Evolutionary conservation across 2,329 filamentous ascomycete species (phyloP), one percentile per base, ranked within the genome.

Genomic region (Cercospora citrullina): DNA sequence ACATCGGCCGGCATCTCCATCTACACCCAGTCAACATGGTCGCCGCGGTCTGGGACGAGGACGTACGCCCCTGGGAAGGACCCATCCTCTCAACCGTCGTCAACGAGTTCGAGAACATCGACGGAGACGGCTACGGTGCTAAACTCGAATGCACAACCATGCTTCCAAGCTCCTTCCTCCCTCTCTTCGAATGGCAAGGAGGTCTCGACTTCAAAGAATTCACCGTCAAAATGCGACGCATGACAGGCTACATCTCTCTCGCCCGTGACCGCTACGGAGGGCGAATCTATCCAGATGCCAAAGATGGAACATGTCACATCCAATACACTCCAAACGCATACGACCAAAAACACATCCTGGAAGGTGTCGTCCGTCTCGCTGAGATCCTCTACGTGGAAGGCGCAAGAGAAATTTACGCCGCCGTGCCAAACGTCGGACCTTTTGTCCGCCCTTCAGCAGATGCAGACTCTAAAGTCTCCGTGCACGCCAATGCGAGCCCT

Each of bases 1-100:
- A 97, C 66, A 90, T 97, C 70, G 94, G 94, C 28, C 86, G 85
- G 7, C 92, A 97, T 74, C 86, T 97, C 3, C 85, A 95, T 74
- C 79, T 97, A 0, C 94, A 98, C 75, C 94, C 93, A 1, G 89
- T 89, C 75, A 75, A 76, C 4, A 70, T 86, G 62, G 71, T 84
- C 10, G 82, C 79, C 36, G 91, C 86, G 2, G 83, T 89, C n/a
- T 93, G 90, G 78, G 84, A 90, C 33, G 84, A 93, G 68, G 89
- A 91, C 39, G 85, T 89, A 21, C 85, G 84, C n/a, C 80, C 79
- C 1, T 84, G 84, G 84, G 84, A 89, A 85, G 90, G 93, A 16
- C 86, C 89, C 1, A 94, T 94, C 73, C 87, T 97, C 67, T 97
- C 94, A 0, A 87, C 88, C 4, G 89, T 94, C 18, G 90, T 92